Conservation (phyloP, 2,329 filamentous ascomycete genomes). For the Colletotrichum abscissum region DNA sequence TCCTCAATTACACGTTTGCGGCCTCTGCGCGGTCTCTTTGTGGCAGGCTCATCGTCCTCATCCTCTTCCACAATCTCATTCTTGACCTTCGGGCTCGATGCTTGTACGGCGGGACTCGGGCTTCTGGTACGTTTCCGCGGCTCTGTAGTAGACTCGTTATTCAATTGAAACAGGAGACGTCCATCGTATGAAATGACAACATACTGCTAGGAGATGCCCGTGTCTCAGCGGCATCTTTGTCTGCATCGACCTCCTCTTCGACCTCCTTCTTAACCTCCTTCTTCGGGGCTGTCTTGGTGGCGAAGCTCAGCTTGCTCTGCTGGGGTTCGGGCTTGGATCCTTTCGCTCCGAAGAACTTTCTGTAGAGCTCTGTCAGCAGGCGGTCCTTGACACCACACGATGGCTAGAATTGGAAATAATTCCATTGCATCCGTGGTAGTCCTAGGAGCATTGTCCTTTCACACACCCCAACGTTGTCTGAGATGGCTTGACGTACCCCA, state of each 20-base stretch:
- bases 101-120: conserved; percentile 37
- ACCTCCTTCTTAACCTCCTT: conserved; percentile 46
- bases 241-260: conserved; percentile 47
- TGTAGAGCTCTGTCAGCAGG: conserved; percentile 49
- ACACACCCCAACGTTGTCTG: conserved; percentile 81
- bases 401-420: background rate
- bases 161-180: background rate
- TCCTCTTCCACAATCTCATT: conserved; percentile 57
- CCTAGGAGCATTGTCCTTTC: conserved; percentile 21
- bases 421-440: background rate
- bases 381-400: background rate
- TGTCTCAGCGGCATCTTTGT: conserved; percentile 47
- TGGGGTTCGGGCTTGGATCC: conserved; percentile 69
- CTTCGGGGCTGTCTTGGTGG: conserved; percentile 60
- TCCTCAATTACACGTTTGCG: conserved; percentile 56
- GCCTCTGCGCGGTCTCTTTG: conserved; percentile 65
- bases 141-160: conserved; percentile 41
- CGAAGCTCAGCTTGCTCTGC: conserved; percentile 84
- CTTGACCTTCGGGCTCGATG: conserved; percentile 38
- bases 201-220: conserved; percentile 45
- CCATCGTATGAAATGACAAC: background rate
- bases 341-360: conserved; percentile 86
- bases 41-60: conserved; percentile 69
- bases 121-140: conserved; percentile 59
- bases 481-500: conserved; percentile 85